Percentiles rank a stretch among this genome's conserved stretches.
Evolutionary conservation across 140 eudicot genomes (phyloP).

Genomic region (Senecio squalidus): DNA sequence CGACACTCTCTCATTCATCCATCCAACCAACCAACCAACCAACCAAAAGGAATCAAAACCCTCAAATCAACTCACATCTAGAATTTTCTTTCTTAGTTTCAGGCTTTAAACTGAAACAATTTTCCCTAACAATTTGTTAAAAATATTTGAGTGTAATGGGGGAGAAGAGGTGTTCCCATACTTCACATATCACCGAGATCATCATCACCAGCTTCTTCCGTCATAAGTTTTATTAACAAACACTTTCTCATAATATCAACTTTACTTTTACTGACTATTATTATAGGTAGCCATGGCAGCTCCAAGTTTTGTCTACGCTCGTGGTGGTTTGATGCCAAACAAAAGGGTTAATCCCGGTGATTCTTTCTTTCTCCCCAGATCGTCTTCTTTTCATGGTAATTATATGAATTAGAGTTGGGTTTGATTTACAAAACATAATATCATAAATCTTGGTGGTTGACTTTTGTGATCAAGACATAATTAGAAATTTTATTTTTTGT

Average conservation of each 20-base stretch:
- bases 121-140: no score
- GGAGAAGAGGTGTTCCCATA: constrained; percentile 73
- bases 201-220: constrained; percentile 92
- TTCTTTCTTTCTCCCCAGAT: constrained; percentile 36
- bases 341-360: constrained; percentile 38
- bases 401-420: background rate
- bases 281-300: constrained; percentile 63
- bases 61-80: no score
- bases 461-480: no score
- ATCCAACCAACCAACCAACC: no score
- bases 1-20: no score
- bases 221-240: constrained; percentile 42
- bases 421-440: background rate
- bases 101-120: no score
- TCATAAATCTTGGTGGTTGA: constrained; percentile 24
- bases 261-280: no score
- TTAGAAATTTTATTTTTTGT: no score
- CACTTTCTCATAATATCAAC: background rate
- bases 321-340: constrained; percentile 18
- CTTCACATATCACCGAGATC: constrained; percentile 85
- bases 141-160: constrained; percentile 56
- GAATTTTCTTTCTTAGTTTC: no score
- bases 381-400: constrained; percentile 36
- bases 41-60: no score
- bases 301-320: constrained; percentile 41